Conservation (phyloP, 1,284 basidiomycete species). For the Pseudozyma pruni region DNA sequence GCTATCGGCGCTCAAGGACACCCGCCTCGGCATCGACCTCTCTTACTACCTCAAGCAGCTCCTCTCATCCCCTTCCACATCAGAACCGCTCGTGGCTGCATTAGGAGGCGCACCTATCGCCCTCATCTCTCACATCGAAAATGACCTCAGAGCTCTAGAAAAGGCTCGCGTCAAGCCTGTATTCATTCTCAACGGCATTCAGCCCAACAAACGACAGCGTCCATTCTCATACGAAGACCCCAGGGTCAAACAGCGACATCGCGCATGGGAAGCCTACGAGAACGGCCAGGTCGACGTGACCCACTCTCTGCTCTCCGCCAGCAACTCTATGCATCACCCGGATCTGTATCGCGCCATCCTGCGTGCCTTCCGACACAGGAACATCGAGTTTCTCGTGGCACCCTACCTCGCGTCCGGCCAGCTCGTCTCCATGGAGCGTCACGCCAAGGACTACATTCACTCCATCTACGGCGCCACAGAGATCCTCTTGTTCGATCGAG, state of each 20-base stretch:
- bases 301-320: conserved; percentile 80
- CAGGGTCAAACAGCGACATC: conserved; percentile 50
- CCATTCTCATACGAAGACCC: conserved; percentile 65
- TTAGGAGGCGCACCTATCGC: conserved; percentile 88
- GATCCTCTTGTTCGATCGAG: conserved; percentile 82
- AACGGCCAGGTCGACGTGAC: conserved; percentile 78
- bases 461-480: conserved; percentile 92
- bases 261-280: conserved; percentile 66
- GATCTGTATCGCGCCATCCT: conserved; percentile 93
- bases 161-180: conserved; percentile 93
- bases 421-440: conserved; percentile 92
- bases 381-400: conserved; percentile 94
- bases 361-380: conserved; percentile 90
- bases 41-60: conserved; percentile 86
- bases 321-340: conserved; percentile 73
- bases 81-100: conserved; percentile 90
- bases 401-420: conserved; percentile 92
- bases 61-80: conserved; percentile 77
- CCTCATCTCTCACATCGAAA: conserved; percentile 78
- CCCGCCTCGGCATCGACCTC: conserved; percentile 96
- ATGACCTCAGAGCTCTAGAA: conserved; percentile 89
- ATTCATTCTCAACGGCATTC: conserved; percentile 87
- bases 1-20: conserved; percentile 85
- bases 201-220: conserved; percentile 51
- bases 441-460: conserved; percentile 92